Evolutionary conservation across 2,329 filamentous ascomycete species (phyloP), one percentile per base, ranked within the genome.

Genomic region (Apiospora malaysiana): DNA sequence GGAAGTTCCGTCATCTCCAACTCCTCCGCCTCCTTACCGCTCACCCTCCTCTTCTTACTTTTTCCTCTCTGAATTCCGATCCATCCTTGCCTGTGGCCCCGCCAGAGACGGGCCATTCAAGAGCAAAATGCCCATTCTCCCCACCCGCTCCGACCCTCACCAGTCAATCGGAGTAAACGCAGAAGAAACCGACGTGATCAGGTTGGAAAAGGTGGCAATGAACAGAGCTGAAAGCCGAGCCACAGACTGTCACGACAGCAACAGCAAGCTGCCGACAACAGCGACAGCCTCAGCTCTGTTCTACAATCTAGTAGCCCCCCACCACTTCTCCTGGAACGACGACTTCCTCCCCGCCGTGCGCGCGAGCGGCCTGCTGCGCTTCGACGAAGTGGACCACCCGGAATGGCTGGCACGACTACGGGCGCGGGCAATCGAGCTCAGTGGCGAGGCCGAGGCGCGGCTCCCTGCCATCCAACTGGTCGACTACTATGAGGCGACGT

Each of bases 281-380:
- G 16, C 1, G 18, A 59, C 27, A 21, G 51, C 49, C 2, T 16
- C 49, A 27, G 25, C 51, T 9, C 25, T 32, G 43, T 76, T 77
- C 72, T 78, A 76, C 68, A 77, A 78, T 69, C 14, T 77, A 67
- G 73, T 73, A 69, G 70, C 74, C n/a, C 71, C 78, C 72, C 74
- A 77, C 69, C 71, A 70, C 7, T 83, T 84, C 70, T 75, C 77
- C 7, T 83, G 81, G 82, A 80, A 77, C 65, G 74, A 75, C 0
- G 70, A 73, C 0, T 74, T 83, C 65, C 75, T 84, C 4, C 75
- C 74, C 0, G 74, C 75, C 0, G 71, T 83, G 12, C 73, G 69
- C 4, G 68, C 72, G 1, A 77, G 74, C 14, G 81, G 81, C 0
- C 77, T 83, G 37, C 70, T 74, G 6, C 18, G 32, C 32, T 83